phyloP scores from a whole-genome alignment of 441 rosid species.

The Aleurites moluccanus region DNA sequence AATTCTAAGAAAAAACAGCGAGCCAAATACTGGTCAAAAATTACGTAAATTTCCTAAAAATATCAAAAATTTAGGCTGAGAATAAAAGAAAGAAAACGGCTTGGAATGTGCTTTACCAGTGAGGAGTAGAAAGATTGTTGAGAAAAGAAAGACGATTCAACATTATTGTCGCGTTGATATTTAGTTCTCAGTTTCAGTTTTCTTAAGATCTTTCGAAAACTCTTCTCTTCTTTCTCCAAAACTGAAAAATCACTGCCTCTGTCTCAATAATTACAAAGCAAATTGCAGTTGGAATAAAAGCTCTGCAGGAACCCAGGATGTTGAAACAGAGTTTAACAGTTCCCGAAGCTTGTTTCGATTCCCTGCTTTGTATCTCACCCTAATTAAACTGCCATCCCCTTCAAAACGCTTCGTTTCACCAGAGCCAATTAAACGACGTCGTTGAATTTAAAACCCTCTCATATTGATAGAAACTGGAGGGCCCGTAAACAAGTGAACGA shows the following conservation, averaged over 20 bases:
- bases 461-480: neutral
- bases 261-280: no score
- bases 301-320: no score
- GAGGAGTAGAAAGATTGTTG: neutral
- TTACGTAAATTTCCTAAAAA: neutral
- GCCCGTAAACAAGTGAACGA: neutral
- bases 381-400: no score
- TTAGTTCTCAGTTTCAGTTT: neutral
- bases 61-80: neutral
- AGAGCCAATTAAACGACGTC: neutral
- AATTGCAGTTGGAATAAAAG: no score
- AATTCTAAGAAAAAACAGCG: neutral
- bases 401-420: neutral
- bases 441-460: neutral
- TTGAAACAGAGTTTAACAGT: no score
- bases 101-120: neutral
- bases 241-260: no score
- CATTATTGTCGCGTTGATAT: no score
- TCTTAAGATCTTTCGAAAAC: no score
- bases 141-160: neutral
- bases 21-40: neutral
- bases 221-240: no score
- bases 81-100: neutral
- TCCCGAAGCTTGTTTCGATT: no score
- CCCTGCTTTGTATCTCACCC: neutral